Conservation (phyloP, 2,329 filamentous ascomycete species). For the Rhynchosporium graminicola region DNA sequence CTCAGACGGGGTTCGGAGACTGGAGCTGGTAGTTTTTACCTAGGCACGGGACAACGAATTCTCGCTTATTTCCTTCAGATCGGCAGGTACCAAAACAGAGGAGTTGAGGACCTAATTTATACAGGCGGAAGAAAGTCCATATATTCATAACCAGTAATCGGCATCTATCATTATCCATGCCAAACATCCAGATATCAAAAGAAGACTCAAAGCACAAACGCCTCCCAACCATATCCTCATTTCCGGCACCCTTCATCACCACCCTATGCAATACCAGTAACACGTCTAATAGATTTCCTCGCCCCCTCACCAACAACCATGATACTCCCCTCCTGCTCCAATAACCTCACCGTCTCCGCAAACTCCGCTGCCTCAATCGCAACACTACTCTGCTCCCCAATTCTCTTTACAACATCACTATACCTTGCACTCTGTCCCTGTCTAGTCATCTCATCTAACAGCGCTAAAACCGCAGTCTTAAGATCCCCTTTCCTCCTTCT, state of each 20-base stretch:
- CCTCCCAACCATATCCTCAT: background rate
- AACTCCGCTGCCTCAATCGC: constrained; percentile 80
- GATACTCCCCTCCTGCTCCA: constrained; percentile 84
- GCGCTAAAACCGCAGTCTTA: constrained; percentile 72
- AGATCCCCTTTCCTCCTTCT: constrained; percentile 80
- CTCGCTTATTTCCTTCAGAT: too few species aligned
- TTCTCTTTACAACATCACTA: constrained; percentile 71
- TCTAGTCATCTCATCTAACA: constrained; percentile 80
- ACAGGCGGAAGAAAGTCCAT: background rate
- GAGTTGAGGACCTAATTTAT: too few species aligned
- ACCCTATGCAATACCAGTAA: constrained; percentile 54
- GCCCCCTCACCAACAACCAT: constrained; percentile 82
- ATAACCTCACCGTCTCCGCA: constrained; percentile 71
- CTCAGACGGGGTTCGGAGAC: too few species aligned
- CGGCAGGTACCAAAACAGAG: too few species aligned
- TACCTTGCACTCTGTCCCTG: constrained; percentile 70
- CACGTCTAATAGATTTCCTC: constrained; percentile 76
- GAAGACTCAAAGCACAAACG: background rate
- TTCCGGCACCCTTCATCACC: background rate
- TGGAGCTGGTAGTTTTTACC: too few species aligned
- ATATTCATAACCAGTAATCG: constrained; percentile 7
- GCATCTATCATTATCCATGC: constrained; percentile 8
- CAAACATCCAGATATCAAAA: background rate
- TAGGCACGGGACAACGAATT: too few species aligned
- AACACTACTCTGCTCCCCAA: constrained; percentile 71